Evolutionary conservation across 2,329 filamentous ascomycete genomes (phyloP), one percentile per base, ranked within the genome.

Genomic region (Colletotrichum tofieldiae): DNA sequence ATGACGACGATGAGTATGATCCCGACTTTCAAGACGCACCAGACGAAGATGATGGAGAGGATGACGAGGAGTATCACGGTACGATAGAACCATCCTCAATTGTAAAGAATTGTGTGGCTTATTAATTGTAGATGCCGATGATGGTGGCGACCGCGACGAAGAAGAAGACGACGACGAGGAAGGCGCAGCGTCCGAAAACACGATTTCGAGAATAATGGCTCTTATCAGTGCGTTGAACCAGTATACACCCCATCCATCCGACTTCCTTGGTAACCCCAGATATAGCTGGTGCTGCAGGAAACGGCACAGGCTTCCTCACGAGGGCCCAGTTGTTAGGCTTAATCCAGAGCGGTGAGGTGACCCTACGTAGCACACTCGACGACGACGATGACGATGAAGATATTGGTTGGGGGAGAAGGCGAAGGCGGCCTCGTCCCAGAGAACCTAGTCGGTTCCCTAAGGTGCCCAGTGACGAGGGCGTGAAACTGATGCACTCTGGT

Each of bases 401-500:
- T 18, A 52, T 64, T 5, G 82, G 85, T 61, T 84, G 85, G 76
- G 82, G 86, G 51, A 80, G 85, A 43, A 82, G 87, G 58, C 85
- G 87, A 64, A 79, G 82, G 26, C 78, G 79, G 14, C 75, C 75
- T 1, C 77, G 77, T 11, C 8, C n/a, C 18, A 14, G 55, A 26
- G 87, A 91, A 70, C 86, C 86, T 2, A 82, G 91, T 73, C 84
- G 89, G 55, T 95, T 95, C 72, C 94, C 95, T n/a, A 93, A 93
- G 76, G 91, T 98, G 0, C 96, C 96, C 0, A 98, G 92, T 77
- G 90, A 93, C 14, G 87, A 90, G 73, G 96, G 96, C 9, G 86
- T 82, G 60, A 90, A 92, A 76, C 84, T 98, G 73, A 98, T 98
- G 95, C 86, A 90, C 49, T 93, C 92, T 39, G 96, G 96, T 1